These are phyloP conservation scores for Stagonosporopsis rhizophila DNA, from an alignment of 2,329 filamentous ascomycete genomes.

Conservation along the genomic window DNA sequence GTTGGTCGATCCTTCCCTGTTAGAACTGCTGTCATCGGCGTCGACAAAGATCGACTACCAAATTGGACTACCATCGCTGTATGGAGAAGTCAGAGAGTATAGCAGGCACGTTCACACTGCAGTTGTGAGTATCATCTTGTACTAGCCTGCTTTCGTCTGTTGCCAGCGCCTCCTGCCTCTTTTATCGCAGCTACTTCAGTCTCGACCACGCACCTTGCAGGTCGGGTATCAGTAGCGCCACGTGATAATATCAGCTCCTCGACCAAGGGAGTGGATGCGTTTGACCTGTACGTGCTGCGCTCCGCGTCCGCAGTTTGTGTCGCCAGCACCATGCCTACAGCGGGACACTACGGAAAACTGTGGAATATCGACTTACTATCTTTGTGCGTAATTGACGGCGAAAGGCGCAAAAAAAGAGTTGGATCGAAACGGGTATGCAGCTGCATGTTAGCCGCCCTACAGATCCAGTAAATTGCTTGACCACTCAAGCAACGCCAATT, in stretches of 20 bases:
- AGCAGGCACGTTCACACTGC: neutral
- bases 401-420: neutral
- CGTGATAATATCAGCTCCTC: neutral
- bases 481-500: conserved; percentile 29
- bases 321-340: neutral
- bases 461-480: conserved; percentile 26
- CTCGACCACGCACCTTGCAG: conserved; percentile 1
- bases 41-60: neutral
- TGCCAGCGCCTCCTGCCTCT: neutral
- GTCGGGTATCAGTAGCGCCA: neutral
- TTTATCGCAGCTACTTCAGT: neutral
- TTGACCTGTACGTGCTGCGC: neutral
- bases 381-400: neutral
- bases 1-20: neutral
- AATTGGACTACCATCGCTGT: neutral
- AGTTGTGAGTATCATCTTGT: neutral
- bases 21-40: too few species aligned
- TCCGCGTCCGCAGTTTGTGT: neutral
- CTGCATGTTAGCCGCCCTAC: conserved; percentile 30
- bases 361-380: neutral
- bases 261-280: neutral
- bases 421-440: conserved; percentile 3
- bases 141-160: neutral
- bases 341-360: neutral
- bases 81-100: neutral